These are phyloP conservation scores for Plasmodium falciparum DNA, from an alignment of 169 alveolate species.

Conservation along the genomic window DNA sequence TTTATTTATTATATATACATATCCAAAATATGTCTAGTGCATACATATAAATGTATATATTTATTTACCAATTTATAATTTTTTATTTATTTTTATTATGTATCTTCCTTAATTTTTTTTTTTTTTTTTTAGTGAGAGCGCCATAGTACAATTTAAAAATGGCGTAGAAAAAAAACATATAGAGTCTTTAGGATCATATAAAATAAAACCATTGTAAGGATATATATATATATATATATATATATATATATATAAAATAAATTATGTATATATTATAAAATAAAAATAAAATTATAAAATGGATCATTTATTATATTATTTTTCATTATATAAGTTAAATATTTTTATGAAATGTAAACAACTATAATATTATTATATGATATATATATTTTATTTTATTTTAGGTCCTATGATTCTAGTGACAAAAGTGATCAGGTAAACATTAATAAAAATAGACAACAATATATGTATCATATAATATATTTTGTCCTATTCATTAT, in stretches of 20 bases:
- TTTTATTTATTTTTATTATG: background rate
- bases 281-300: background rate
- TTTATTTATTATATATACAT: too few relatives aligned
- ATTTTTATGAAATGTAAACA: background rate
- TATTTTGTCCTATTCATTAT: too few relatives aligned
- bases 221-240: background rate
- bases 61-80: background rate
- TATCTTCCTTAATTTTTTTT: background rate
- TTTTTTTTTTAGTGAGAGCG: conserved; percentile 38
- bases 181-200: conserved; percentile 37
- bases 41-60: background rate
- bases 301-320: background rate
- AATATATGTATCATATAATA: too few relatives aligned
- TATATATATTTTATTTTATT: conserved; percentile 1
- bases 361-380: background rate
- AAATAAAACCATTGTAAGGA: conserved; percentile 53
- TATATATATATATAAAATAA: too few relatives aligned
- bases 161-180: conserved; percentile 58
- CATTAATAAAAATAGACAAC: background rate
- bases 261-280: background rate
- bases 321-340: background rate
- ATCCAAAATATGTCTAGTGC: too few relatives aligned
- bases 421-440: conserved; percentile 46
- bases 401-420: conserved; percentile 3
- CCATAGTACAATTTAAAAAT: conserved; percentile 25